Base-by-base conservation (phyloP, 78 protist genomes). In the Guillardia theta region DNA sequence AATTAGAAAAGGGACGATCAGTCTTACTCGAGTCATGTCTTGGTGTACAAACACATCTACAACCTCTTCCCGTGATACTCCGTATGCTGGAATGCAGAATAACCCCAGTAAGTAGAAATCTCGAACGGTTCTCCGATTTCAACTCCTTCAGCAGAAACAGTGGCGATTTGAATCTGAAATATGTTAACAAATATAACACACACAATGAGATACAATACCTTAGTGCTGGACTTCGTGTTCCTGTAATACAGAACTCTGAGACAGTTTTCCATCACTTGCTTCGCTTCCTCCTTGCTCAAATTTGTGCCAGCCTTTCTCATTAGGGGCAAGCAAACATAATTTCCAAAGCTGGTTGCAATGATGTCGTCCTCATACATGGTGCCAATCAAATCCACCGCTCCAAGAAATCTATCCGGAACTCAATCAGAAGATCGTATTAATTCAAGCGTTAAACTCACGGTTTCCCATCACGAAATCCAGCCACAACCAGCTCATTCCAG, bases 401-500 rank as follows among this genome's bases (percentile, higher is more conserved):
- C 95, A 4, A 94, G 83, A 83, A 88, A 93, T 18, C 77, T 92
- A n/a, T n/a, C n/a, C n/a, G 83, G 9, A 30, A 9, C 4, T 5
- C 19, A 19, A 24, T 46, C 62, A 44, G 22, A 37, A 4, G 48
- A 1, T 0, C 0, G 8, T 4, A 0, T 21, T 4, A 48, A 48
- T 1, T 21, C 1, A 1, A 18, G 46, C 12, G 27, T 43, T 9
- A 46, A 22, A 43, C 78, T 43, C 21, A 93, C 45, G 80, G 45
- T 48, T 94, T 8, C 43, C 93, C 93, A 27, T 94, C 53, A 44
- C 93, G 95, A 39, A 12, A 54, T 46, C 95, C 95, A 15, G 77
- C 93, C 6, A 94, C 93, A 27, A 94, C 8, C 50, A 94, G 76
- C 88, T 3, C 21, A 92, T 94, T 87, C 95, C 95, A 94, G 27